A percentile compares a stretch with the other conserved stretches of the same genome.
Conservation (phyloP, 2,329 filamentous ascomycete species). For the Colletotrichum neosansevieriae region DNA sequence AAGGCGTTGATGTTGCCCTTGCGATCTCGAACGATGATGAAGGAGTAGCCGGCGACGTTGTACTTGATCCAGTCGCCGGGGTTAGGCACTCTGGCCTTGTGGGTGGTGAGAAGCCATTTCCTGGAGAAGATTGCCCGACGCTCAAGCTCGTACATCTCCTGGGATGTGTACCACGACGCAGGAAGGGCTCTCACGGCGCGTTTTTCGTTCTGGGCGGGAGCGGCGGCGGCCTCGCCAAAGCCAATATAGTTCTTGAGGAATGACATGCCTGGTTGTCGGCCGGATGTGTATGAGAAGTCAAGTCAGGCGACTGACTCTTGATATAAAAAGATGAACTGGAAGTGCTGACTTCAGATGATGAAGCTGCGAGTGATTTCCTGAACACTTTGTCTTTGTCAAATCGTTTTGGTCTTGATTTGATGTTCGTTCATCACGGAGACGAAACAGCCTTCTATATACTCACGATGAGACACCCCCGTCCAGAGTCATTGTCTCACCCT, state of each 20-base stretch:
- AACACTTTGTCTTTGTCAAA: constrained; percentile 11
- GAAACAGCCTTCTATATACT: constrained; percentile 40
- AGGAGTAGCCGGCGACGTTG: constrained; percentile 66
- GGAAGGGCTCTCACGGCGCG: constrained; percentile 56
- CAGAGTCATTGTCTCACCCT: constrained; percentile 21
- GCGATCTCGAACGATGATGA: constrained; percentile 64
- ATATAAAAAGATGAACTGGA: not conserved
- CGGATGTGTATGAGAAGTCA: constrained; percentile 15
- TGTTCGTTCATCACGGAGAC: constrained; percentile 11
- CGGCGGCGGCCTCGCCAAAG: constrained; percentile 44
- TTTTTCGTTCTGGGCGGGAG: constrained; percentile 45
- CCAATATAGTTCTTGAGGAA: constrained; percentile 55
- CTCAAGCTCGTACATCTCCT: constrained; percentile 69
- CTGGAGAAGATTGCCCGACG: constrained; percentile 68
- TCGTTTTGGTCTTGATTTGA: not conserved
- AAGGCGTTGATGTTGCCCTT: constrained; percentile 67
- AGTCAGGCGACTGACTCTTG: constrained; percentile 1
- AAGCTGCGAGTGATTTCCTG: not conserved
- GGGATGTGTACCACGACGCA: constrained; percentile 63
- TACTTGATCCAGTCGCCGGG: constrained; percentile 69
- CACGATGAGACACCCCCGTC: constrained; percentile 24
- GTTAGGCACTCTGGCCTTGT: constrained; percentile 62
- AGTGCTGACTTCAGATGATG: constrained; percentile 1
- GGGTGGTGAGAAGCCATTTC: constrained; percentile 67
- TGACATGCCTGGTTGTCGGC: constrained; percentile 43